Percentiles rank a stretch among this genome's conserved stretches.
These are phyloP conservation scores for Cinchona pubescens DNA, from an alignment of 257 asterid genomes.

Conservation along the genomic window DNA sequence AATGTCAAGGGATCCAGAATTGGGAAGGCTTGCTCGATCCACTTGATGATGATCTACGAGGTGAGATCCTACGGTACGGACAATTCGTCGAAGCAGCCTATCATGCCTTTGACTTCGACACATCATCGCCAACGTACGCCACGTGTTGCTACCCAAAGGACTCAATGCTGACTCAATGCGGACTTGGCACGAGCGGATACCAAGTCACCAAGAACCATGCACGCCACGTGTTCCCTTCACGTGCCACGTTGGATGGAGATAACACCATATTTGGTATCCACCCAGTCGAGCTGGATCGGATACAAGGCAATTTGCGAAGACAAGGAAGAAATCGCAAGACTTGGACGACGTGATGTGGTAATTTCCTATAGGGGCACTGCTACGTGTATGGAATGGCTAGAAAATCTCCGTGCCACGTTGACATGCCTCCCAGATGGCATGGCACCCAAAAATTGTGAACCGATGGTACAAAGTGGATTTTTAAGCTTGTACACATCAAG, in stretches of 20 bases:
- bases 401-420: slow-evolving; percentile 65
- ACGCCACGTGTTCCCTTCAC: slow-evolving; percentile 74
- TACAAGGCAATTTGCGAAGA: slow-evolving; percentile 86
- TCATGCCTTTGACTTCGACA: slow-evolving; percentile 65
- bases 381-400: slow-evolving; percentile 82
- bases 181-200: slow-evolving; percentile 39
- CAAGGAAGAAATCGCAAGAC: slow-evolving; percentile 49
- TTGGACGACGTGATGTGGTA: slow-evolving; percentile 86
- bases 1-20: slow-evolving; percentile 76
- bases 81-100: slow-evolving; percentile 80
- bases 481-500: slow-evolving; percentile 71
- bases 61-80: slow-evolving; percentile 75
- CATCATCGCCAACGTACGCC: slow-evolving; percentile 54
- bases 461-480: slow-evolving; percentile 83
- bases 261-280: slow-evolving; percentile 48
- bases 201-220: slow-evolving; percentile 44
- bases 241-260: slow-evolving; percentile 56
- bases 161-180: slow-evolving; percentile 42
- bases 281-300: slow-evolving; percentile 78
- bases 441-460: slow-evolving; percentile 28
- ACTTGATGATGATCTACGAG: slow-evolving; percentile 62
- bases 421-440: slow-evolving; percentile 50
- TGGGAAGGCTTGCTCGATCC: slow-evolving; percentile 97
- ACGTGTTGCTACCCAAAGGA: slow-evolving; percentile 33
- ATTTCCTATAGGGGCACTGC: slow-evolving; percentile 83